phyloP scores from a whole-genome alignment of 176 grass and related monocot species.

The Phoenix dactylifera region DNA sequence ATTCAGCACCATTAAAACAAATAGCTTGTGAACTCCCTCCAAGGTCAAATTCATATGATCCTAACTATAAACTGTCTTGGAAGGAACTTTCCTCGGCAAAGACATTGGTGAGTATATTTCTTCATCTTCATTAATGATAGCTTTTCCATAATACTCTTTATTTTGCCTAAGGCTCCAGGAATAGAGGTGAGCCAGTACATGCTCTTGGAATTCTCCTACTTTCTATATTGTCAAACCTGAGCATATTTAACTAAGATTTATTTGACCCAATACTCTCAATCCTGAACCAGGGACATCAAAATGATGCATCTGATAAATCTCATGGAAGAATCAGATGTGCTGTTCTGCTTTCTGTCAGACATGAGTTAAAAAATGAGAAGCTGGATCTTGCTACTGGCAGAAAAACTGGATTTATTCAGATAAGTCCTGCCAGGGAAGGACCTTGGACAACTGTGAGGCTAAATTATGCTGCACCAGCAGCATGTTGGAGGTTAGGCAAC shows the following conservation, averaged over 20 bases:
- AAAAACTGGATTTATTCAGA: conserved; percentile 72
- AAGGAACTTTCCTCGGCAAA: conserved; percentile 61
- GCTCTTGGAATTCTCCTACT: background rate
- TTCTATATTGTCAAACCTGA: background rate
- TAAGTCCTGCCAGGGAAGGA: conserved; percentile 86
- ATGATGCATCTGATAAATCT: conserved; percentile 23
- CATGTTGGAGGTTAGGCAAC: conserved; percentile 88
- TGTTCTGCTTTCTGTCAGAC: conserved; percentile 55
- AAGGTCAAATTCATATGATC: conserved; percentile 27
- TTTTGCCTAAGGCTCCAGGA: background rate
- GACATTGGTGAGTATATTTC: conserved; percentile 32
- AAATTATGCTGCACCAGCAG: conserved; percentile 81
- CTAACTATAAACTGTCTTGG: conserved; percentile 58
- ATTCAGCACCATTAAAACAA: conserved; percentile 59
- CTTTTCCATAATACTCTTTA: too few relatives aligned
- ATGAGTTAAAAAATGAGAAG: conserved; percentile 30
- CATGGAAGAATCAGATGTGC: conserved; percentile 80
- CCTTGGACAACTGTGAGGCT: conserved; percentile 93
- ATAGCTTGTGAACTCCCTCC: conserved; percentile 41
- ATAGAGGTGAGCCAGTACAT: background rate
- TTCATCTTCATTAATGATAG: conserved; percentile 6
- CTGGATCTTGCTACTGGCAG: conserved; percentile 21
- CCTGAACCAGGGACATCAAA: conserved; percentile 44
- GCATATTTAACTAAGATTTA: background rate
- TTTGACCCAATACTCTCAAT: conserved; percentile 7